phyloP scores from a whole-genome alignment of 2,329 filamentous ascomycete genomes.

The Aspergillus neoniger region DNA sequence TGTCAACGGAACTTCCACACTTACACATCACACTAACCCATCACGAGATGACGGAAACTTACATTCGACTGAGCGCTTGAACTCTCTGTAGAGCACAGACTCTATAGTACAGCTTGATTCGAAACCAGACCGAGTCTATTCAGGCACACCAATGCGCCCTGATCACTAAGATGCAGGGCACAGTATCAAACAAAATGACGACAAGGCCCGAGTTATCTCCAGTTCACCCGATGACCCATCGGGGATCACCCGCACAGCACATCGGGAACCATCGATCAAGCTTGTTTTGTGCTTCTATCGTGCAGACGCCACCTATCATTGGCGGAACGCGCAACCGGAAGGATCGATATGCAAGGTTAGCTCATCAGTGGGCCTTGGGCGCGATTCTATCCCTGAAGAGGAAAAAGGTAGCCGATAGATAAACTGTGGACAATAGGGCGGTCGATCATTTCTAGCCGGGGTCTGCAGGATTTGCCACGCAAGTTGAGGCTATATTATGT shows the following conservation, averaged over 20 bases:
- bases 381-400: neutral
- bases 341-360: neutral
- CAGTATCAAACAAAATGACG: no score
- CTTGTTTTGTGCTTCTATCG: neutral
- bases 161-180: no score
- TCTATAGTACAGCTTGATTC: no score
- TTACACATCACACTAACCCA: no score
- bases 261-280: neutral
- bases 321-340: neutral
- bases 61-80: no score
- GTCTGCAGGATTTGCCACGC: no score
- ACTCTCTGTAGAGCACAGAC: no score
- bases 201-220: neutral
- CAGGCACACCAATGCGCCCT: no score
- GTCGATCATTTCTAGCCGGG: neutral
- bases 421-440: neutral
- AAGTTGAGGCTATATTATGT: no score
- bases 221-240: neutral
- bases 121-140: no score
- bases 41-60: no score
- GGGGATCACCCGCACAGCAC: neutral
- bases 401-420: neutral
- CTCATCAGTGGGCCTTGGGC: neutral
- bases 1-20: no score
- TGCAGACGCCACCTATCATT: neutral